Evolutionary conservation across 73 alveolate genomes (phyloP).

Genomic region (Stentor coeruleus): DNA sequence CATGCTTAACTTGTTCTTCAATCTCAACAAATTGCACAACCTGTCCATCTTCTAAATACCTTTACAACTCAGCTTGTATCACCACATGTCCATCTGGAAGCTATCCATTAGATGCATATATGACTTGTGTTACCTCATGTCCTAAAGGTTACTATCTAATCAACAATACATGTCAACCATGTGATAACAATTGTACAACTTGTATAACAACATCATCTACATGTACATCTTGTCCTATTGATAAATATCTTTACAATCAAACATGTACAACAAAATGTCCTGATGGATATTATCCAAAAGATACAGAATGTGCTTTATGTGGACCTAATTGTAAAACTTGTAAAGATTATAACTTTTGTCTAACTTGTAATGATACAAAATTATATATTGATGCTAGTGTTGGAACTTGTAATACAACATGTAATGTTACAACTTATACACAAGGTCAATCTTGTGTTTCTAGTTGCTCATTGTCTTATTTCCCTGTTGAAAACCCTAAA

Average conservation of each 20-base stretch:
- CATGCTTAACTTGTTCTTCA: background rate
- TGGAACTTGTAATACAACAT: background rate
- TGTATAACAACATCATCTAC: background rate
- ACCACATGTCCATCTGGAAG: background rate
- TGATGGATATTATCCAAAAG: background rate
- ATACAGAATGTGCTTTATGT: background rate
- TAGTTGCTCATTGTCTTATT: background rate
- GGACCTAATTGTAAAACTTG: background rate
- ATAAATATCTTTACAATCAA: background rate
- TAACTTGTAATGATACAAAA: background rate
- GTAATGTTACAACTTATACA: background rate
- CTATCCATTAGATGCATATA: background rate
- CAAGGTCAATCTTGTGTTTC: background rate
- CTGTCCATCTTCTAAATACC: background rate
- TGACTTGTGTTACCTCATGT: background rate
- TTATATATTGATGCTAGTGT: background rate
- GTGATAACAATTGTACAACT: background rate
- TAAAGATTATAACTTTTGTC: background rate
- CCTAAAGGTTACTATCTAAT: background rate
- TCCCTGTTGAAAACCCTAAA: background rate
- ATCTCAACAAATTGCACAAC: background rate
- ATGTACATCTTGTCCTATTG: conserved; percentile 5
- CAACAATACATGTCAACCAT: background rate
- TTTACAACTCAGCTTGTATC: background rate
- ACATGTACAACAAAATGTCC: background rate